A percentile compares a stretch with the other conserved stretches of the same genome.
Evolutionary conservation across 495 filamentous ascomycete species (phyloP).

Genomic region (Delitschia confertaspora): DNA sequence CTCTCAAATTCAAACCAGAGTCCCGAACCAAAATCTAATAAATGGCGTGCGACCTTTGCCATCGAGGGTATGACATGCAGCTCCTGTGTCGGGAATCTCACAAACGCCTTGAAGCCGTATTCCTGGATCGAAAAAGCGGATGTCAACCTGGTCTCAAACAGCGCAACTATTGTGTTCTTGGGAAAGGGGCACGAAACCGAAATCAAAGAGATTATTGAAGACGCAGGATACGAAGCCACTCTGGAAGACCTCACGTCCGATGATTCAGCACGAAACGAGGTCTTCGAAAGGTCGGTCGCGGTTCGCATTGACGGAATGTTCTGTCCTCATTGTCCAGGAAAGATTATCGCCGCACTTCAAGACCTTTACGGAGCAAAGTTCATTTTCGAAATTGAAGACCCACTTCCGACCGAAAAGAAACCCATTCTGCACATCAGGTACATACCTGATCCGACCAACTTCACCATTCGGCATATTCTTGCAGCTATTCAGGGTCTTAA

Average conservation of each 20-base stretch:
- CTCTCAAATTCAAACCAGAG: not conserved
- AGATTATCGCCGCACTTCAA: constrained; percentile 47
- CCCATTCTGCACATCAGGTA: constrained; percentile 69
- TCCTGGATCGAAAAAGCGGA: constrained; percentile 54
- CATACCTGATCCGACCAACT: constrained; percentile 52
- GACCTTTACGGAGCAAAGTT: constrained; percentile 40
- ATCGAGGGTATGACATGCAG: constrained; percentile 83
- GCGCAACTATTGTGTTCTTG: constrained; percentile 30
- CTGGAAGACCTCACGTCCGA: constrained; percentile 43
- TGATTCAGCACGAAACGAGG: constrained; percentile 12
- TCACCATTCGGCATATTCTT: constrained; percentile 73
- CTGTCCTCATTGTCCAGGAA: constrained; percentile 71
- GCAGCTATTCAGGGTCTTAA: constrained; percentile 55
- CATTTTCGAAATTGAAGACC: constrained; percentile 37
- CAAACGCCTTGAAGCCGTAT: constrained; percentile 51
- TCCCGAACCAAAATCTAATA: constrained; percentile 10
- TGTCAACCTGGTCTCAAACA: constrained; percentile 67
- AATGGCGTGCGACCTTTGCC: constrained; percentile 49
- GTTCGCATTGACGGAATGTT: constrained; percentile 77
- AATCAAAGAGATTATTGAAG: constrained; percentile 64
- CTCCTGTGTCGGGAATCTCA: constrained; percentile 60
- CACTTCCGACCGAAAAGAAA: constrained; percentile 37
- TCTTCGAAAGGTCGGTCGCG: constrained; percentile 46
- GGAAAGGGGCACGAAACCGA: constrained; percentile 44
- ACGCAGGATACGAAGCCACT: constrained; percentile 67